Base-by-base conservation (phyloP, 2,329 filamentous ascomycete genomes). In the Microdochium paspali region DNA sequence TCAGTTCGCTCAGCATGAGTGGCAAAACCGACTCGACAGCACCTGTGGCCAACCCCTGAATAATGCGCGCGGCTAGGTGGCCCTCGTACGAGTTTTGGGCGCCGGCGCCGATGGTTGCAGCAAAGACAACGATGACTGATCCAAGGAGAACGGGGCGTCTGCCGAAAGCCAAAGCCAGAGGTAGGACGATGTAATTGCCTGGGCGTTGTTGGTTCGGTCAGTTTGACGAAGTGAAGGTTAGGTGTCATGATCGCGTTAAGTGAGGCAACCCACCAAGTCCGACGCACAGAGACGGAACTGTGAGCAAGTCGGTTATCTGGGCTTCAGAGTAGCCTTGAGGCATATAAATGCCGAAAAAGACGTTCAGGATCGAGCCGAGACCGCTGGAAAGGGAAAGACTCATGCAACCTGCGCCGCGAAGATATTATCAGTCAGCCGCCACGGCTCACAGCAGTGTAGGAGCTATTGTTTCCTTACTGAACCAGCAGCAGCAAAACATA, bases 341-440 rank as follows among this genome's bases (percentile, higher is more conserved):
- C 1, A 49, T 47, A 44, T 67, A 68, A 7, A 63, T 50, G 40
- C 54, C 50, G 24, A 65, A 56, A 47, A 67, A 65, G 15, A 59
- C 54, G 1, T 54, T 54, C 10, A 69, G 53, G 26, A 68, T 63
- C 0, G 64, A 54, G 3, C 66, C 74, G 4, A 77, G 62, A 47
- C 74, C 74, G 58, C 73, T 72, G 42, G 76, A 67, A 44, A 77
- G 66, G 32, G 73, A 72, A 66, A 77, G 48, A 2, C 54, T 55
- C 49, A 60, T 58, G 44, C 61, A 55, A 3, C 51, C 35, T 40
- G 18, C 6, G 12, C 5, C 12, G 18, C 35, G 5, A 4, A 5
- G 23, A 3, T 15, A 5, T 40, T 12, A 40, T 9, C 35, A 3
- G 18, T 18, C 18, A 40, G 46, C 31, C 28, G 48, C 45, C 6